Evolutionary conservation across 306 rosid genomes (phyloP), one percentile per base, ranked within the genome.

Genomic region (Corylus avellana): DNA sequence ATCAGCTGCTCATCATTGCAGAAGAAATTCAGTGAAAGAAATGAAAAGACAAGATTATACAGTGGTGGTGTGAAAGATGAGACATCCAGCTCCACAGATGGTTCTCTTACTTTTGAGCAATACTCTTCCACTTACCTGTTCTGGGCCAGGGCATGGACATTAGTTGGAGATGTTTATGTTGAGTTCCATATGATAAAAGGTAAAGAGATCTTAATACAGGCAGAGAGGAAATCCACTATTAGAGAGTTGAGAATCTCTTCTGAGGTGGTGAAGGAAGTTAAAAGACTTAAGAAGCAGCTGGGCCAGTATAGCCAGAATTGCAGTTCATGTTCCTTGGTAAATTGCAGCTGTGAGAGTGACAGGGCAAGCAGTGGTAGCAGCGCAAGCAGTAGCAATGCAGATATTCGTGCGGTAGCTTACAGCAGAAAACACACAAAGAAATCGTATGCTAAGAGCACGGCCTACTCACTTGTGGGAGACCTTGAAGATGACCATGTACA

Each of bases 351-450:
- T 88, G 95, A 90, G 85, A 85, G 97, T 70, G 98, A 94, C 85
- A 88, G 98, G 86, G 98, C 92, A 77, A 94, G 89, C 85, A 94
- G 98, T 86, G 98, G 98, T 70, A 92, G 92, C 86, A 94, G 92
- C 84, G 98, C 98, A 74, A 87, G 98, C 79, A 91, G 97, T 80
- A 91, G 97, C 77, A 61, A 83, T 75, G 83, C 87, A 75, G 88
- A 81, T 77, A 70, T 66, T 71, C 79, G 72, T 61, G 63, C 80
- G 7, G 55, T 63, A 75, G 73, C 84, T 82, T 85, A 85, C 78
- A 80, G 91, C 70, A 88, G 97, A 84, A 94, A 92, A 79, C 88
- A 87, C 46, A 77, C 79, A 77, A 92, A 85, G 86, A 88, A 80
- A 71, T 59, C 80, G 48, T 77, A 85, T 72, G 49, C 87, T 46